Evolutionary conservation across 176 grass and related monocot species (phyloP).

Genomic region (Oryza coarctata): DNA sequence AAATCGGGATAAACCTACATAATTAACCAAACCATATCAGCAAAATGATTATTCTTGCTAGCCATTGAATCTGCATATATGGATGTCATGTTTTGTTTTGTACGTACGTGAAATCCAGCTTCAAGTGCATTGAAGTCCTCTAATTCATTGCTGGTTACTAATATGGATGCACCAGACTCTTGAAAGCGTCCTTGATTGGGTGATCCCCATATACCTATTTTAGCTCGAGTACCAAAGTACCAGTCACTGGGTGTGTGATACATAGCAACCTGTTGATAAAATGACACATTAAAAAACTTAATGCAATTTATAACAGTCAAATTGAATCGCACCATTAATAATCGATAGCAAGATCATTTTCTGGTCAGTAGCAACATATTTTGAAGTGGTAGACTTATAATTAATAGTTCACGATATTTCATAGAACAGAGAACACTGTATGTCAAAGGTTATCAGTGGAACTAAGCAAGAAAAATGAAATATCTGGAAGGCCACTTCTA

Average conservation of each 20-base stretch:
- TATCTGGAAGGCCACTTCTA: too few relatives aligned
- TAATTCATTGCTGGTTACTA: not conserved
- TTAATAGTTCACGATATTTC: too few relatives aligned
- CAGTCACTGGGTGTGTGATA: not conserved
- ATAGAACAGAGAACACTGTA: too few relatives aligned
- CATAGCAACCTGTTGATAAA: not conserved
- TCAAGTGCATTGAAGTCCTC: not conserved
- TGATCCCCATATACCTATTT: slow-evolving; percentile 30
- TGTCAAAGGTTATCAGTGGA: too few relatives aligned
- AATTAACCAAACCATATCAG: not conserved
- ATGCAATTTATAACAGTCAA: not conserved
- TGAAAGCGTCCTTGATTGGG: slow-evolving; percentile 14
- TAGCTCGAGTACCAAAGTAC: slow-evolving; percentile 23
- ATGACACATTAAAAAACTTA: not conserved
- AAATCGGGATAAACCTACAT: not conserved
- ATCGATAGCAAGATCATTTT: too few relatives aligned
- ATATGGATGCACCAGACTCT: slow-evolving; percentile 24
- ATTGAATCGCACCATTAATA: too few relatives aligned
- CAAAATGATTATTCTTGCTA: not conserved
- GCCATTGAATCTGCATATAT: not conserved
- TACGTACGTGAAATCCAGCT: slow-evolving; percentile 17
- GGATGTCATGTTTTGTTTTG: not conserved
- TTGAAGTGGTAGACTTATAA: too few relatives aligned
- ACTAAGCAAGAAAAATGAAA: too few relatives aligned
- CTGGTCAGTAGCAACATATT: too few relatives aligned